These are phyloP conservation scores for Podospora appendiculata DNA, from an alignment of 495 filamentous ascomycete species.

Conservation along the genomic window DNA sequence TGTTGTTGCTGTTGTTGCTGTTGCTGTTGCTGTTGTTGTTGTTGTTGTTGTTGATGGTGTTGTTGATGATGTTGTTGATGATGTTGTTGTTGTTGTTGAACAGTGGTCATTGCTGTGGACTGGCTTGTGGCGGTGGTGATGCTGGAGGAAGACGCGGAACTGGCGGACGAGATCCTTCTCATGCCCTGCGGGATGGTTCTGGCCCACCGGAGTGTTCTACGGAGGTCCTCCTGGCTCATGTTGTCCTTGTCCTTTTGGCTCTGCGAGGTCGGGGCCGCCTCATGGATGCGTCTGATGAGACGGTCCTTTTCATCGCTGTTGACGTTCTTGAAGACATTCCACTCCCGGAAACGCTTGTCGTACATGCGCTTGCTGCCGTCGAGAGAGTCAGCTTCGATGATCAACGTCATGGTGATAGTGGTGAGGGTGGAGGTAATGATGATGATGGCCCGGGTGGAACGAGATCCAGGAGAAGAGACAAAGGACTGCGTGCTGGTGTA, in stretches of 20 bases:
- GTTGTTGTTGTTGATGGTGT: neutral
- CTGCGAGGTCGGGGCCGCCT: conserved; percentile 1
- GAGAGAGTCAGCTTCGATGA: conserved; percentile 16
- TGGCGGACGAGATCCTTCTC: neutral
- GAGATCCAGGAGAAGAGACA: neutral
- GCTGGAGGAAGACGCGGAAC: neutral
- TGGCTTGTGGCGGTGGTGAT: neutral
- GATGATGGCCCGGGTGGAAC: neutral
- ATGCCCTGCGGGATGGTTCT: conserved; percentile 12
- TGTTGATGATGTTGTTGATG: too few relatives aligned
- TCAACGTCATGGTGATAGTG: conserved; percentile 15
- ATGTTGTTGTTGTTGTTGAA: too few relatives aligned
- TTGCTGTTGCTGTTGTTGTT: too few relatives aligned
- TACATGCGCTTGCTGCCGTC: conserved; percentile 27
- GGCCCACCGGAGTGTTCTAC: conserved; percentile 12
- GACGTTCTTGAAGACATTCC: conserved; percentile 27
- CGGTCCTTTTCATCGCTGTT: conserved; percentile 21
- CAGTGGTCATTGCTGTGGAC: neutral
- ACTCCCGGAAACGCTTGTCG: conserved; percentile 27
- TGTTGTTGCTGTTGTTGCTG: neutral
- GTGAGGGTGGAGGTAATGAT: neutral
- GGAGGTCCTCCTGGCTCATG: conserved; percentile 19
- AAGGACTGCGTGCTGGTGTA: neutral
- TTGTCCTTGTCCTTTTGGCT: conserved; percentile 3
- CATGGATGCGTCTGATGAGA: conserved; percentile 5